Percentiles rank a stretch among this genome's conserved stretches.
Conservation (phyloP, 495 filamentous ascomycete species). For the Neurospora intermedia region DNA sequence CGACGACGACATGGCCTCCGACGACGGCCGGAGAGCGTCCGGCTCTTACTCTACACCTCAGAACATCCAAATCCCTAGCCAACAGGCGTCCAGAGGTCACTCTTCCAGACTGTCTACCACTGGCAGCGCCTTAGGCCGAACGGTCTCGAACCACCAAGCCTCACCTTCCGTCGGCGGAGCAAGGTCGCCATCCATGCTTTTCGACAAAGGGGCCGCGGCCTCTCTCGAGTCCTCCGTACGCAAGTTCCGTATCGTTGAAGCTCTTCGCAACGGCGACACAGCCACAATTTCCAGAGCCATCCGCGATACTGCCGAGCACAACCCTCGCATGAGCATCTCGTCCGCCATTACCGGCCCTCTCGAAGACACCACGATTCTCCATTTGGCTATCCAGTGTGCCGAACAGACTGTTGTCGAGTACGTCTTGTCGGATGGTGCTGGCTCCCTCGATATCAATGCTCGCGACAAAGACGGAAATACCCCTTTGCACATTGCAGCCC, state of each 20-base stretch:
- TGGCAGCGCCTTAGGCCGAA: slow-evolving; percentile 24
- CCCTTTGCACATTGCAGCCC: slow-evolving; percentile 77
- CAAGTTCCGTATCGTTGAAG: slow-evolving; percentile 89
- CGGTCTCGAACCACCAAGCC: slow-evolving; percentile 18
- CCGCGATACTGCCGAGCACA: slow-evolving; percentile 48
- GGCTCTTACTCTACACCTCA: slow-evolving; percentile 22
- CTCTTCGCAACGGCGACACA: slow-evolving; percentile 80
- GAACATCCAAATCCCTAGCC: slow-evolving; percentile 20
- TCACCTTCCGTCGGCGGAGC: slow-evolving; percentile 17
- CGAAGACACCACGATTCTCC: slow-evolving; percentile 78
- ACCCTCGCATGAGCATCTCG: slow-evolving; percentile 41
- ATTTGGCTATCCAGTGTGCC: slow-evolving; percentile 94
- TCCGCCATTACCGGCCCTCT: slow-evolving; percentile 41
- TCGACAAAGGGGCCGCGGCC: slow-evolving; percentile 32
- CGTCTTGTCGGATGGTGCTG: slow-evolving; percentile 61
- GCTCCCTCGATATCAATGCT: slow-evolving; percentile 71
- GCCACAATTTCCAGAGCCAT: slow-evolving; percentile 82
- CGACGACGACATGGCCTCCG: slow-evolving; percentile 31
- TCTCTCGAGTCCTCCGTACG: slow-evolving; percentile 89
- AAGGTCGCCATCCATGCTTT: slow-evolving; percentile 16
- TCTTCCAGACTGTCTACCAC: slow-evolving; percentile 32
- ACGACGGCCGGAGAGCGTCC: slow-evolving; percentile 27
- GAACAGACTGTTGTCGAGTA: slow-evolving; percentile 94
- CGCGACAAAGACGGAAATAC: slow-evolving; percentile 90
- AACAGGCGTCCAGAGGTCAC: slow-evolving; percentile 25